Percentiles rank a stretch among this genome's conserved stretches.
phyloP scores from a whole-genome alignment of 495 filamentous ascomycete species.

The Penicillium coprophilum region DNA sequence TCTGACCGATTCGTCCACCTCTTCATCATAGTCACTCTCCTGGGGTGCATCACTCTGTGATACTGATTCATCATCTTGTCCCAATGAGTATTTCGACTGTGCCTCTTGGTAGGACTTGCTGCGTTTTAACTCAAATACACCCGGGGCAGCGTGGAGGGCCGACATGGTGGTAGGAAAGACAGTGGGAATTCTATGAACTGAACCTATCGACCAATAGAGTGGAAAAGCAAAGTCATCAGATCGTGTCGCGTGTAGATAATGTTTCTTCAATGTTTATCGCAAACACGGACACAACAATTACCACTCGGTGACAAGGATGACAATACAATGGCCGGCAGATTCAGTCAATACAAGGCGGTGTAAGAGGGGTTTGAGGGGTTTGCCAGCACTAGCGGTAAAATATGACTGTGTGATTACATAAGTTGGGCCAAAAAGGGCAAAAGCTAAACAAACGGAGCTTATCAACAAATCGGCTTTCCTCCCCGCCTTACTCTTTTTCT shows the following conservation, averaged over 20 bases:
- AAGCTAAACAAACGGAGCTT: constrained; percentile 31
- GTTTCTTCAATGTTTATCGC: not conserved
- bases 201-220: not conserved
- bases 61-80: constrained; percentile 33
- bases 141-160: constrained; percentile 26
- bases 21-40: constrained; percentile 37
- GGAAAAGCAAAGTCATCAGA: not conserved
- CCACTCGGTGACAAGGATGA: constrained; percentile 5
- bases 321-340: not conserved
- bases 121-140: constrained; percentile 28
- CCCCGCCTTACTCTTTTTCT: constrained; percentile 19
- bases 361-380: not conserved
- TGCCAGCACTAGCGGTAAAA: constrained; percentile 6
- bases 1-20: constrained; percentile 67
- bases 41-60: constrained; percentile 27
- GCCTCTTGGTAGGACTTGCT: constrained; percentile 18
- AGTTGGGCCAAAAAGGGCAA: constrained; percentile 21
- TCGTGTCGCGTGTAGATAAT: not conserved
- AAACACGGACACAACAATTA: constrained; percentile 8
- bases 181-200: not conserved
- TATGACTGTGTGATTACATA: not conserved
- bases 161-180: constrained; percentile 27
- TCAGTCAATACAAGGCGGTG: constrained; percentile 10
- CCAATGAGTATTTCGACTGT: constrained; percentile 21
- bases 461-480: constrained; percentile 24